Percentiles rank a stretch among this genome's conserved stretches.
Conservation (phyloP, 306 rosid species). For the Trifolium subterraneum region DNA sequence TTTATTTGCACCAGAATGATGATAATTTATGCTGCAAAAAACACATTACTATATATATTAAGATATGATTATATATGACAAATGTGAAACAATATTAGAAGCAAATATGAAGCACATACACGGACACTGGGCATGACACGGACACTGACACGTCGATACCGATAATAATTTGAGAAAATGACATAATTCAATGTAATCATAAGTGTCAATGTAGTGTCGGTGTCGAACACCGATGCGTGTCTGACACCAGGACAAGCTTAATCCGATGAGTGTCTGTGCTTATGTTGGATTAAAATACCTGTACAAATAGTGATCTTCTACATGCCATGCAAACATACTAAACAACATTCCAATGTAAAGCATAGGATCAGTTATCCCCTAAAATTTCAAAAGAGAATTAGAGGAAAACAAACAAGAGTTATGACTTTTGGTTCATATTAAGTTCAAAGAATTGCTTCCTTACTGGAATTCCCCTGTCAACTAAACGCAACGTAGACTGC, state of each 20-base stretch:
- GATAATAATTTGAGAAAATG: too few species aligned
- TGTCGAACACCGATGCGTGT: too few species aligned
- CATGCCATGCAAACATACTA: slow-evolving; percentile 64
- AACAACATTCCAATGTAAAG: slow-evolving; percentile 46
- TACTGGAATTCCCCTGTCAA: slow-evolving; percentile 48
- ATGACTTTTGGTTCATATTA: not conserved
- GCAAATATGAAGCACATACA: not conserved
- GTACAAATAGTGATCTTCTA: slow-evolving; percentile 53
- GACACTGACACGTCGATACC: too few species aligned
- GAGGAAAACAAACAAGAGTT: not conserved
- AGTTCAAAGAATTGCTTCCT: slow-evolving; percentile 25
- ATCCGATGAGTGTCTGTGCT: too few species aligned
- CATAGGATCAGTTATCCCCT: slow-evolving; percentile 61
- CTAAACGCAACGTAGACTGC: slow-evolving; percentile 44
- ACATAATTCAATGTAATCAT: too few species aligned
- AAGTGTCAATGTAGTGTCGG: too few species aligned
- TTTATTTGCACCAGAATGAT: slow-evolving; percentile 36
- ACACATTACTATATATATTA: not conserved
- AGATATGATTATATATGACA: not conserved
- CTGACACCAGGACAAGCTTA: too few species aligned
- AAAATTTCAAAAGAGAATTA: slow-evolving; percentile 14
- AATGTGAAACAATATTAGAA: not conserved
- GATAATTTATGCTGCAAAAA: slow-evolving; percentile 42
- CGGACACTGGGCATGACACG: too few species aligned
- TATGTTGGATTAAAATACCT: slow-evolving; percentile 32